Evolutionary conservation across 306 rosid species (phyloP), one percentile per base, ranked within the genome.

Genomic region (Lotus japonicus): DNA sequence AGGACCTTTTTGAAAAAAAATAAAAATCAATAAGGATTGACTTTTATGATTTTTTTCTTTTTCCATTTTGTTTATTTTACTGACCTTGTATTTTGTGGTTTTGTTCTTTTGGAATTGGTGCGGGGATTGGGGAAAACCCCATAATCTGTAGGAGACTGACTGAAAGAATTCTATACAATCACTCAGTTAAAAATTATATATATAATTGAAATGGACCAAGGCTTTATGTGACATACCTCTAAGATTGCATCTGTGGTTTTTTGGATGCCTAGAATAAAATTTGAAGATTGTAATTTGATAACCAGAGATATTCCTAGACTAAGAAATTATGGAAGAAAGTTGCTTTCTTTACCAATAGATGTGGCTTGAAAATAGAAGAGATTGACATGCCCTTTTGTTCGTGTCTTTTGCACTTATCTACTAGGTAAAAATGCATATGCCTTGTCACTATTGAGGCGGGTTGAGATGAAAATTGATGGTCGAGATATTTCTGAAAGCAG

Each of bases 381-480:
- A 58, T 58, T 68, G 57, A 72, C 67, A 15, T 54, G 45, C 59
- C 39, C 58, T 33, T 66, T 71, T 62, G 16, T 53, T 53, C 77
- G 53, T 72, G 63, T 11, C 41, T 15, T 72, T 68, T 71, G 11
- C 70, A 60, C 43, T 58, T 54, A 42, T 77, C 35, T 70, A 28
- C 72, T 57, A 87, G 98, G 92, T 58, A 92, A 88, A 84, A 92
- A 87, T 76, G 87, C 88, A 54, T 89, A 87, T 75, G 98, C 98
- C 60, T 69, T 84, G 84, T 87, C 92, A 0, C 86, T 92, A 60
- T 71, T 92, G 81, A 84, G 84, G 84, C 87, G 82, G 74, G 88
- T 92, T 74, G 96, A 89, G 86, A 83, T 87, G 96, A 92, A 92
- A 77, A 87, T 92, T 64, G 90, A 86, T 46, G 98, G 96, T 57